These are phyloP conservation scores for Trichoderma pleuroti DNA, from an alignment of 2,329 filamentous ascomycete species.

Conservation along the genomic window DNA sequence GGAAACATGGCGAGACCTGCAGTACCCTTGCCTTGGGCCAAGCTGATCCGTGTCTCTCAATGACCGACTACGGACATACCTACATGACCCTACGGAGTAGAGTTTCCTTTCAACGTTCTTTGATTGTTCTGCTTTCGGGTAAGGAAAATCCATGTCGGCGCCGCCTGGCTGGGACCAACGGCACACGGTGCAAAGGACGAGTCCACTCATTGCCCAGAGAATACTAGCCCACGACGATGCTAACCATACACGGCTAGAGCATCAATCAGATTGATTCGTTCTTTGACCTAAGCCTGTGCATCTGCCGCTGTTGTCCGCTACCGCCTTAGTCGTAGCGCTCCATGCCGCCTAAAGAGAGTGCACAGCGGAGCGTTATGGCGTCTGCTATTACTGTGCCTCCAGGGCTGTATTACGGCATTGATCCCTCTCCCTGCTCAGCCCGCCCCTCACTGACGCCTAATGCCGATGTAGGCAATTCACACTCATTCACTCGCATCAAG, in stretches of 20 bases:
- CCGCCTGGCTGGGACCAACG: not conserved
- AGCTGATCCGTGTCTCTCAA: not conserved
- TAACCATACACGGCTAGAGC: not conserved
- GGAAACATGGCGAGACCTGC: not conserved
- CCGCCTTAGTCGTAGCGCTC: not conserved
- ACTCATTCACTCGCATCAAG: conserved; percentile 12
- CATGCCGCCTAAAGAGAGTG: not conserved
- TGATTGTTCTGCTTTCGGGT: not conserved
- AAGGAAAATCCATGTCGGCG: not conserved
- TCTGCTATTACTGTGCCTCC: not conserved
- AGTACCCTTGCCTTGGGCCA: not conserved
- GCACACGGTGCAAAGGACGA: conserved; percentile 1
- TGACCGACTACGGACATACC: not conserved
- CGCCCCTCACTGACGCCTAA: conserved; percentile 5
- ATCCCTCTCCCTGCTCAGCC: not conserved
- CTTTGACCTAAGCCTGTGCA: not conserved
- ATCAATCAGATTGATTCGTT: not conserved
- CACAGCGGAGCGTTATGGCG: not conserved
- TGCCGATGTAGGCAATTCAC: conserved; percentile 5
- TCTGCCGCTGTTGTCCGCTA: conserved; percentile 13
- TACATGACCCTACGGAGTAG: not conserved
- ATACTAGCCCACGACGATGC: not conserved
- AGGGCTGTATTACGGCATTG: not conserved
- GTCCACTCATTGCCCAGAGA: not conserved
- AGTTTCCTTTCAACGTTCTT: not conserved